Percentiles rank a stretch among this genome's conserved stretches.
Conservation (phyloP, 2,329 filamentous ascomycete species). For the Chrysosporium queenslandicum region DNA sequence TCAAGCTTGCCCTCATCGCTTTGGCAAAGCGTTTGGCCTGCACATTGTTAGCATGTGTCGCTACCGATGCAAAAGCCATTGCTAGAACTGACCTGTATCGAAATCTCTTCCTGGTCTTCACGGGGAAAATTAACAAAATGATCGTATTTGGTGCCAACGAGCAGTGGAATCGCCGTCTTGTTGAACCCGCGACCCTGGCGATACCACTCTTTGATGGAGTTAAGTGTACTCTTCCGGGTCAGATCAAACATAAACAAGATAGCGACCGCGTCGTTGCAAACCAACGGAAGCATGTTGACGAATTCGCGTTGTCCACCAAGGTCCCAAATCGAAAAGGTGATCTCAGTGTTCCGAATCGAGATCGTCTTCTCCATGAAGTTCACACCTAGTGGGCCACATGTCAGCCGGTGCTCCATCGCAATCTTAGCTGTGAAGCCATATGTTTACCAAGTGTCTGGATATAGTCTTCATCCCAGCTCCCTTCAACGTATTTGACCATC, state of each 20-base stretch:
- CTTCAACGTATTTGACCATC: conserved; percentile 99
- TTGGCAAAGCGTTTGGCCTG: conserved; percentile 92
- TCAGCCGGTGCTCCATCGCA: background rate
- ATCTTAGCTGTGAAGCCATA: background rate
- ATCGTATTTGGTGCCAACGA: conserved; percentile 97
- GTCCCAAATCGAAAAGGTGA: conserved; percentile 99
- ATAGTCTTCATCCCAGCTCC: conserved; percentile 99
- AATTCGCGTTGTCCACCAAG: conserved; percentile 95
- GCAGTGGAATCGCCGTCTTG: conserved; percentile 97
- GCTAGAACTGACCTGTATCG: conserved; percentile 62
- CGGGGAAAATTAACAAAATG: conserved; percentile 98
- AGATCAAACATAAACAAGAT: conserved; percentile 99
- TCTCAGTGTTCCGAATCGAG: conserved; percentile 97
- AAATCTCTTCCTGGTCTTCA: conserved; percentile 97
- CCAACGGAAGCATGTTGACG: conserved; percentile 98
- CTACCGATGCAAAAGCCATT: background rate
- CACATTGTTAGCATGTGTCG: conserved; percentile 19
- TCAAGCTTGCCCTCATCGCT: conserved; percentile 93
- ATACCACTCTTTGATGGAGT: conserved; percentile 99
- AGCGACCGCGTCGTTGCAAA: conserved; percentile 96
- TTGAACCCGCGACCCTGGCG: conserved; percentile 95
- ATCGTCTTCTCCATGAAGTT: conserved; percentile 99
- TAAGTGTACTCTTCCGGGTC: conserved; percentile 93
- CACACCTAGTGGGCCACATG: conserved; percentile 52
- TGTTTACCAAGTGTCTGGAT: conserved; percentile 79